Evolutionary conservation across 2,329 filamentous ascomycete genomes (phyloP), one percentile per base, ranked within the genome.

Genomic region (Huntiella abstrusa): DNA sequence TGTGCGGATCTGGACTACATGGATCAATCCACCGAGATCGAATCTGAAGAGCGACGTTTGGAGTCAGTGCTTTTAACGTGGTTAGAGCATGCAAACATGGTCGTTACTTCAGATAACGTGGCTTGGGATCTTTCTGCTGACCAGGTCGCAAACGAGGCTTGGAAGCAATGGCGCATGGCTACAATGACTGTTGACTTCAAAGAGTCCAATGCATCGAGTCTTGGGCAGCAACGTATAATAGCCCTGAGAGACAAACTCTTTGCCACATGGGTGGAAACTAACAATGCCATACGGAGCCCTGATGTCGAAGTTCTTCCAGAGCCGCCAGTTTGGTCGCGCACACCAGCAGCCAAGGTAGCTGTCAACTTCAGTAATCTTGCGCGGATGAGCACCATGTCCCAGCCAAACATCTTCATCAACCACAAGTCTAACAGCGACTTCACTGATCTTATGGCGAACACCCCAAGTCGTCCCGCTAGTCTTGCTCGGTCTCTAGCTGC

Each of bases 391-490:
- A 41, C 45, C 11, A 40, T 45, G 4, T 47, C 48, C 8, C 48
- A 50, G 37, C 45, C 48, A 6, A 37, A 19, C 4, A 16, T 32
- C n/a, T 32, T 13, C 16, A 40, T 16, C 16, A 16, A 43, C 36
- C 12, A 13, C 13, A 34, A 37, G 15, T 35, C 33, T 12, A 28
- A 42, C 38, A 11, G 32, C 15, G 46, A 50, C 15, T 35, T 48
- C 22, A 44, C 37, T 10, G 49, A 42, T 4, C 41, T 49, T n/a
- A 33, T 63, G 11, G 61, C 44, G 15, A 47, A 62, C 41, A 69
- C 66, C 5, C 66, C 66, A 2, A 69, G 65, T n/a, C 64, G 64
- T 43, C 63, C 65, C 60, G 67, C 64, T 2, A 63, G 67, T 3
- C 57, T 62, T 43, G 56, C 62, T 5, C 57, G 62, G 28, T 58